phyloP scores from a whole-genome alignment of 2,329 filamentous ascomycete species.

The Cladophialophora chaetospira region DNA sequence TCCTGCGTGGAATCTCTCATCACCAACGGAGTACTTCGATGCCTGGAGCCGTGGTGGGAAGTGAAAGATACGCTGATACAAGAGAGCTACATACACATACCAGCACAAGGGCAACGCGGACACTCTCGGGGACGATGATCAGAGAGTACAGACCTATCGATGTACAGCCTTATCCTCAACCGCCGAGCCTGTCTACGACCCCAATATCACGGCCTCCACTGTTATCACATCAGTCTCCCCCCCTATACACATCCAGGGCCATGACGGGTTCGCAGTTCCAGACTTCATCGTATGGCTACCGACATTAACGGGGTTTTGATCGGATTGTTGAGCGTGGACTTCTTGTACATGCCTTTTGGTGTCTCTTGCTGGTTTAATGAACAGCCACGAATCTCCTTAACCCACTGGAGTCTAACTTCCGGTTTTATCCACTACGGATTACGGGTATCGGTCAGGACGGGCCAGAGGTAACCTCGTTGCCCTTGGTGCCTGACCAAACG shows the following conservation, averaged over 20 bases:
- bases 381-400: not conserved
- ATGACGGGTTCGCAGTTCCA: not conserved
- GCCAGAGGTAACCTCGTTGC: too few relatives aligned
- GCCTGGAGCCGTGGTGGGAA: conserved; percentile 2
- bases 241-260: not conserved
- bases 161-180: not conserved
- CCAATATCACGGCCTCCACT: not conserved
- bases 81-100: conserved; percentile 7
- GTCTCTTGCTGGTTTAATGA: not conserved
- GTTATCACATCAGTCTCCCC: not conserved
- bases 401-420: not conserved
- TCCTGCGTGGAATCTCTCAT: conserved; percentile 24
- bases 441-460: too few relatives aligned
- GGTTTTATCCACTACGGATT: too few relatives aligned
- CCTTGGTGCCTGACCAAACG: too few relatives aligned
- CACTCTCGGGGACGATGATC: conserved; percentile 21
- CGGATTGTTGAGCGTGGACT: not conserved
- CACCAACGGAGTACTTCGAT: conserved; percentile 20
- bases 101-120: conserved; percentile 10
- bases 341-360: not conserved
- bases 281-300: not conserved
- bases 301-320: not conserved
- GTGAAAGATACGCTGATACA: not conserved
- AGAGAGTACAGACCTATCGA: not conserved
- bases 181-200: not conserved